phyloP scores from a whole-genome alignment of 345 rosid species.

The Clausena lansium region DNA sequence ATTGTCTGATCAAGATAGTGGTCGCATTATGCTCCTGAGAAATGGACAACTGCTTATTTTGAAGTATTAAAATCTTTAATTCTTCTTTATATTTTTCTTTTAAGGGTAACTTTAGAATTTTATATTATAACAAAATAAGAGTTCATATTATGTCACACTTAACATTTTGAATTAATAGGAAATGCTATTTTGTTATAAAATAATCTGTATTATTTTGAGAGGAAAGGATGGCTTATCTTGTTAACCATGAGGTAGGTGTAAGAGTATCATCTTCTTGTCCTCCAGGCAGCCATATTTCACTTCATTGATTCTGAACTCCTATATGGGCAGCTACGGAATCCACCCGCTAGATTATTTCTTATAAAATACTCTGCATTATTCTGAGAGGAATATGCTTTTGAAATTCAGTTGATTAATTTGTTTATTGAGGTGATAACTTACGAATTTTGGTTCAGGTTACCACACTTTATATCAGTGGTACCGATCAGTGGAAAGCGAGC shows the following conservation, averaged over 20 bases:
- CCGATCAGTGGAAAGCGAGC: conserved; percentile 85
- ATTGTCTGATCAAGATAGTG: neutral
- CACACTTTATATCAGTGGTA: conserved; percentile 96
- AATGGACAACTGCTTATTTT: neutral
- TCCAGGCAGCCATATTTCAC: no score
- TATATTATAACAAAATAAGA: neutral
- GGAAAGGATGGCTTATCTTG: no score
- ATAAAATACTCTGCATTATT: neutral
- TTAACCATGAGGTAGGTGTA: no score
- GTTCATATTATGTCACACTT: neutral
- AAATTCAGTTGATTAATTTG: neutral
- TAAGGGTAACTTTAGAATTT: neutral
- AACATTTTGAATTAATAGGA: no score
- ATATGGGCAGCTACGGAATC: no score
- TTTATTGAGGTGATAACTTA: conserved; percentile 14
- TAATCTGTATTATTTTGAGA: no score
- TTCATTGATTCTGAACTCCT: no score
- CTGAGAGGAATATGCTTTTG: neutral
- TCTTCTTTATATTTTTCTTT: neutral
- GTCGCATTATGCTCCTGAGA: neutral
- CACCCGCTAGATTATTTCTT: no score
- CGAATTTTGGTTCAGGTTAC: conserved; percentile 56
- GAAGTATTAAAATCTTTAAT: neutral
- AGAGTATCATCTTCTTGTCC: no score
- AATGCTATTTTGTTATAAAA: no score